phyloP scores from a whole-genome alignment of 108 stramenopile genomes.

The Cyclotella kingstonii region DNA sequence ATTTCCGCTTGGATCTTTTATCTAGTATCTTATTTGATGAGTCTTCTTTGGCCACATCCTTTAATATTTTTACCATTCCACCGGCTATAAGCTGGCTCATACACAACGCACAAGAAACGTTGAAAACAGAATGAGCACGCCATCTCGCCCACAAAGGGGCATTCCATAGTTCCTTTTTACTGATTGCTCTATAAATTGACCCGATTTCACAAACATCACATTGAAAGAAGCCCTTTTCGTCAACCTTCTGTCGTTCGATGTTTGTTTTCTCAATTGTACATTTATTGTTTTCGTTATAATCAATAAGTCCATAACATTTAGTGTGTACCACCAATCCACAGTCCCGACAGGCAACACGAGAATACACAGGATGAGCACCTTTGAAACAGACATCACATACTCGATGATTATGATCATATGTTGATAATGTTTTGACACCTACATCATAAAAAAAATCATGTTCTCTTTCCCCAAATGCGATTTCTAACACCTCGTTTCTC shows the following conservation, averaged over 20 bases:
- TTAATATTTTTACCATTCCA: conserved; percentile 25
- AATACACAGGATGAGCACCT: conserved; percentile 11
- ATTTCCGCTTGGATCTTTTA: conserved; percentile 6
- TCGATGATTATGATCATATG: conserved; percentile 37
- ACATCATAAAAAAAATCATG: not conserved
- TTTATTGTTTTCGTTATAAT: conserved; percentile 1
- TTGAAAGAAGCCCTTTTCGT: conserved; percentile 28
- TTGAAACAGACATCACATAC: conserved; percentile 40
- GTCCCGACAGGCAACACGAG: conserved; percentile 35
- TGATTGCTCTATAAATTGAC: not conserved
- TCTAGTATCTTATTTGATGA: not conserved
- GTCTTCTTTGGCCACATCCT: not conserved
- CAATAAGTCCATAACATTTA: conserved; percentile 29
- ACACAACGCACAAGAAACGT: conserved; percentile 26
- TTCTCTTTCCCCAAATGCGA: conserved; percentile 18
- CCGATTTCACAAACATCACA: conserved; percentile 32
- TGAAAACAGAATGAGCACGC: conserved; percentile 25
- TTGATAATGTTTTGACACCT: not conserved
- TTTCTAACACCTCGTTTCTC: conserved; percentile 27
- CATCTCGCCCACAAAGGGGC: conserved; percentile 17
- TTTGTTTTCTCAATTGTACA: not conserved
- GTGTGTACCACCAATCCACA: conserved; percentile 43
- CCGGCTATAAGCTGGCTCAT: conserved; percentile 17
- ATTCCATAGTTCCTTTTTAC: conserved; percentile 2
- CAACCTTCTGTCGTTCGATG: conserved; percentile 1